Conservation (phyloP, 345 rosid genomes). For the Viola odorata region DNA sequence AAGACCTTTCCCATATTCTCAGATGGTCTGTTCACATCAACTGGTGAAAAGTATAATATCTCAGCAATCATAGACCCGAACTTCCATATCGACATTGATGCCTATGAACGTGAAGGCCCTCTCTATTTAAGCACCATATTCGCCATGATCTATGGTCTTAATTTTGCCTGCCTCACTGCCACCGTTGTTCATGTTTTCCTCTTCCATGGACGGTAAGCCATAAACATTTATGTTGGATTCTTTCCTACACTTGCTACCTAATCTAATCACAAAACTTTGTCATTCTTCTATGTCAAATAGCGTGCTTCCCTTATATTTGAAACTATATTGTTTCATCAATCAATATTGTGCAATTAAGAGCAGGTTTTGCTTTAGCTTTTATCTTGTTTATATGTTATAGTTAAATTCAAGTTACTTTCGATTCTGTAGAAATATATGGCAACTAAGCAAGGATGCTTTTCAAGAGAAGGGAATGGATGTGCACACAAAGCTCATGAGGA, state of each 20-base stretch:
- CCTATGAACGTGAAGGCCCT: constrained; percentile 50
- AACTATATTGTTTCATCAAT: no score
- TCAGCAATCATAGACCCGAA: constrained; percentile 45
- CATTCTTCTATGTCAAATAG: background rate
- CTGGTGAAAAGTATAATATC: constrained; percentile 48
- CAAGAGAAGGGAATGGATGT: constrained; percentile 51
- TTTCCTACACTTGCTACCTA: background rate
- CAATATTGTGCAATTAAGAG: background rate
- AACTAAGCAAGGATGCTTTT: constrained; percentile 51
- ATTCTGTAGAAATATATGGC: constrained; percentile 45
- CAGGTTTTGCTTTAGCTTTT: background rate
- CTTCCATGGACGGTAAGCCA: constrained; percentile 57
- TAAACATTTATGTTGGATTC: background rate
- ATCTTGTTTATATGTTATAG: background rate
- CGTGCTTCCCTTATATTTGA: no score
- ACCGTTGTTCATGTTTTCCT: constrained; percentile 61
- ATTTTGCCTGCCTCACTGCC: constrained; percentile 55
- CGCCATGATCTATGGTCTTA: constrained; percentile 43
- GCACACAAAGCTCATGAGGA: constrained; percentile 61
- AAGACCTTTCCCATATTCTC: constrained; percentile 66
- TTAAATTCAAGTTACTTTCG: constrained; percentile 1
- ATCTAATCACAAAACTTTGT: background rate
- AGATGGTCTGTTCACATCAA: constrained; percentile 43
- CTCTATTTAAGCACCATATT: constrained; percentile 50
- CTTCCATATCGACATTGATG: constrained; percentile 43